Conservation (phyloP, 1,284 basidiomycete species). For the Microbotryum scabiosae region DNA sequence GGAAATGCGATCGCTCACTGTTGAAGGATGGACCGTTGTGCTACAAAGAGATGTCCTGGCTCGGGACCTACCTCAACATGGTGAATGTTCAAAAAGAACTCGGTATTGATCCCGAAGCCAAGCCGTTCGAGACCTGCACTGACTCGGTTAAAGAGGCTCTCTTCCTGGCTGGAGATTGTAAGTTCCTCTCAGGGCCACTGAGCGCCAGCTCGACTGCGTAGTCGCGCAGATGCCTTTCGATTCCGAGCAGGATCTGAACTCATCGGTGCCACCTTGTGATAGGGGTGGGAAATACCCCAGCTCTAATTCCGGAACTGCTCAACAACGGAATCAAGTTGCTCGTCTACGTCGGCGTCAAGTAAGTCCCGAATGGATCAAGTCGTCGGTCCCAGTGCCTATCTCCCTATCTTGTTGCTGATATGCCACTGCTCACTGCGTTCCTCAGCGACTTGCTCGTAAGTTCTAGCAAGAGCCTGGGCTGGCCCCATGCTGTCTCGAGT, state of each 20-base stretch:
- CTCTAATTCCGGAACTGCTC: constrained; percentile 63
- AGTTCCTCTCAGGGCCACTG: no score
- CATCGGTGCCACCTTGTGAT: constrained; percentile 28
- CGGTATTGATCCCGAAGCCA: constrained; percentile 52
- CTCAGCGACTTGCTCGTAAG: background rate
- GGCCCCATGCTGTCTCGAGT: background rate
- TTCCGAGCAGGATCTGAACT: constrained; percentile 36
- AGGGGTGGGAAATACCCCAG: constrained; percentile 55
- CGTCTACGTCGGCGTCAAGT: constrained; percentile 70
- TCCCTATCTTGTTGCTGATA: background rate
- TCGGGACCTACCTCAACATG: constrained; percentile 54
- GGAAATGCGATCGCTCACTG: constrained; percentile 55
- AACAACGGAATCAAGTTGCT: constrained; percentile 65
- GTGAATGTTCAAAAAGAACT: constrained; percentile 61
- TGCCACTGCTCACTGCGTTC: constrained; percentile 51
- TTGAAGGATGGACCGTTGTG: constrained; percentile 56
- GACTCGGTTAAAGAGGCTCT: constrained; percentile 38
- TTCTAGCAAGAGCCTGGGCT: background rate
- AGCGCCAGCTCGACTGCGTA: no score
- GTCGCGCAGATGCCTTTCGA: no score
- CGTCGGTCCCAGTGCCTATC: background rate
- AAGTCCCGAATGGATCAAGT: constrained; percentile 51
- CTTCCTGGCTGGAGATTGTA: no score
- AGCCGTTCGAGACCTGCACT: constrained; percentile 52
- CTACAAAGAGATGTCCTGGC: constrained; percentile 68